Evolutionary conservation across 148 eudicot species (phyloP).

Genomic region (Pharnaceum exiguum): DNA sequence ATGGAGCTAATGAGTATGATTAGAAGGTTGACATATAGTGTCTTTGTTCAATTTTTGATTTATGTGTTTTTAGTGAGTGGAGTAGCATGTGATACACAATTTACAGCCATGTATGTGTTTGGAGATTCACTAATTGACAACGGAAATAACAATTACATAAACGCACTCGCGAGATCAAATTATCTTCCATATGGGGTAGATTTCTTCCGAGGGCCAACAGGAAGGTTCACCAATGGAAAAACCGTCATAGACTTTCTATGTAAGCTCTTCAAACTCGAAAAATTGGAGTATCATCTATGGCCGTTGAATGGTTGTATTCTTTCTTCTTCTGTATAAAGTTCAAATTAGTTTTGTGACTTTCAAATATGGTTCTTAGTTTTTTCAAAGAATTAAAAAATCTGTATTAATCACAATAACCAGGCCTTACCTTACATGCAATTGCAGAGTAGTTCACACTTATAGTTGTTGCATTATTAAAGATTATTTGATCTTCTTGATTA

Average conservation of each 20-base stretch:
- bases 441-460: too few species aligned
- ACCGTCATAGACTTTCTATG: slow-evolving; percentile 60
- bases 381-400: too few species aligned
- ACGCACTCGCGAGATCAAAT: slow-evolving; percentile 62
- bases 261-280: too few species aligned
- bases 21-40: not conserved
- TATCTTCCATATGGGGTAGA: slow-evolving; percentile 73
- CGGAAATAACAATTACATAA: slow-evolving; percentile 69
- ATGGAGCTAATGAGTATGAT: slow-evolving; percentile 13
- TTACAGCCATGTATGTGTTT: slow-evolving; percentile 64
- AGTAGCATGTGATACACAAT: slow-evolving; percentile 23
- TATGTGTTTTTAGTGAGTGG: slow-evolving; percentile 6
- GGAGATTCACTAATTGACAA: slow-evolving; percentile 74
- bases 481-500: not conserved
- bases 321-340: too few species aligned
- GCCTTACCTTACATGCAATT: too few species aligned
- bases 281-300: too few species aligned
- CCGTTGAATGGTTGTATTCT: too few species aligned
- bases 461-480: not conserved
- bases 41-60: slow-evolving; percentile 10
- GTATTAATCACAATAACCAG: too few species aligned
- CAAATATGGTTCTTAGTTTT: too few species aligned
- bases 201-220: slow-evolving; percentile 56
- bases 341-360: too few species aligned
- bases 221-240: slow-evolving; percentile 79